Evolutionary conservation across 352 stramenopile genomes (phyloP).

Genomic region (Phytopythium cucurbitacearum): DNA sequence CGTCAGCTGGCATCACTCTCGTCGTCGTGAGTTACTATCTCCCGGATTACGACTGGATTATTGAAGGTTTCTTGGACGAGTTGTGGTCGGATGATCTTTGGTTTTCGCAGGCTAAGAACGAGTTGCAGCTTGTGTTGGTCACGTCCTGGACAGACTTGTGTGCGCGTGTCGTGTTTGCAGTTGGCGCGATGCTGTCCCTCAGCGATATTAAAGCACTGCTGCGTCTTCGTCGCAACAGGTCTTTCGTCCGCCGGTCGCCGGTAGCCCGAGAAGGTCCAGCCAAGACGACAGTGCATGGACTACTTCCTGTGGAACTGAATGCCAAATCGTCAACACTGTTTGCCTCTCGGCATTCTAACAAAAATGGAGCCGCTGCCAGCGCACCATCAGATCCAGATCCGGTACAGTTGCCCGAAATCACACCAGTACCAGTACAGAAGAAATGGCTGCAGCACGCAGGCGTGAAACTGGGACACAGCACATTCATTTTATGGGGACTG

Average conservation of each 20-base stretch:
- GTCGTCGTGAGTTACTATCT: conserved; percentile 1
- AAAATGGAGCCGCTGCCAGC: too few species aligned
- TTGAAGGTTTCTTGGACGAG: conserved; percentile 1
- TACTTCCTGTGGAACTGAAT: too few species aligned
- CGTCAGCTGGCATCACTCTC: conserved; percentile 23
- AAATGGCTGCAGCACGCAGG: too few species aligned
- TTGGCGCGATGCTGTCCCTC: conserved; percentile 13
- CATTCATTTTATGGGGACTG: conserved; percentile 13
- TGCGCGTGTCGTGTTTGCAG: conserved; percentile 11
- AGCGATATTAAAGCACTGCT: conserved; percentile 18
- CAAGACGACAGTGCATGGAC: too few species aligned
- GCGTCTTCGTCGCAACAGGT: not conserved
- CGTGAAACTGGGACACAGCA: conserved; percentile 1
- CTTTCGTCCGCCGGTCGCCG: not conserved
- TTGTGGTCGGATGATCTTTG: conserved; percentile 3
- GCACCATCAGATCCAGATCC: too few species aligned
- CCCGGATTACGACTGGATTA: conserved; percentile 5
- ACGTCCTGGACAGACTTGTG: conserved; percentile 19
- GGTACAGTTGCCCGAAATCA: too few species aligned
- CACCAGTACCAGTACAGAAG: too few species aligned
- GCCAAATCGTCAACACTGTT: too few species aligned
- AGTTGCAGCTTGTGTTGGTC: conserved; percentile 20
- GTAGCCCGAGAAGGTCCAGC: too few species aligned
- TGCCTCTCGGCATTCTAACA: too few species aligned
- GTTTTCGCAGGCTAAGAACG: conserved; percentile 6